These are phyloP conservation scores for Noccaea bulbosa DNA, from an alignment of 345 rosid species.

Conservation along the genomic window DNA sequence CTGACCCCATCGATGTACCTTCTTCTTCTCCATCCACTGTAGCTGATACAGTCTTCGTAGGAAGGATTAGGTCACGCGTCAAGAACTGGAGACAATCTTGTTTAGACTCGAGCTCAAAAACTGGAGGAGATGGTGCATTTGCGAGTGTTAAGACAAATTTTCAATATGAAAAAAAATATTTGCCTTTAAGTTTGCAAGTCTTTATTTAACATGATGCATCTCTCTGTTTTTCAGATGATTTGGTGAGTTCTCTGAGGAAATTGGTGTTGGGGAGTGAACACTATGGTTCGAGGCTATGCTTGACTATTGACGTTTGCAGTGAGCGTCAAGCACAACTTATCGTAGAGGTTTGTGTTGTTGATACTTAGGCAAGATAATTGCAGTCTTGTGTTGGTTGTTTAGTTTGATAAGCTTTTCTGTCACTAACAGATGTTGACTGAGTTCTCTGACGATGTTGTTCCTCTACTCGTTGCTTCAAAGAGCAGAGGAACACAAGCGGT, in stretches of 20 bases:
- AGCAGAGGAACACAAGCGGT: slow-evolving; percentile 70
- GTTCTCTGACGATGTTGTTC: slow-evolving; percentile 66
- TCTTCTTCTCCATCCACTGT: slow-evolving; percentile 55
- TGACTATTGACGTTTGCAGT: slow-evolving; percentile 81
- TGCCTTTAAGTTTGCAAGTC: background rate
- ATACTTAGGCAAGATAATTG: background rate
- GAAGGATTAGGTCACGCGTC: slow-evolving; percentile 69
- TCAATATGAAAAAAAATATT: background rate
- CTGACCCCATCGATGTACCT: slow-evolving; percentile 42
- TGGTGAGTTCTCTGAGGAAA: slow-evolving; percentile 64
- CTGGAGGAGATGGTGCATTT: slow-evolving; percentile 58
- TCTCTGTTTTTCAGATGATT: slow-evolving; percentile 49
- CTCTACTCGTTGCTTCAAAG: slow-evolving; percentile 70
- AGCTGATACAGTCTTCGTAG: slow-evolving; percentile 74
- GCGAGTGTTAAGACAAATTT: slow-evolving; percentile 37
- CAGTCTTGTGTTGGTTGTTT: background rate
- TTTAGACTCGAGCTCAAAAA: slow-evolving; percentile 41
- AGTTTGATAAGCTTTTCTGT: slow-evolving; percentile 15
- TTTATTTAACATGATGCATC: slow-evolving; percentile 8
- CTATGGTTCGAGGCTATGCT: slow-evolving; percentile 71
- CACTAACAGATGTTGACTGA: slow-evolving; percentile 63
- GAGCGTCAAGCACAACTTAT: slow-evolving; percentile 81
- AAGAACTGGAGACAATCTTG: slow-evolving; percentile 70
- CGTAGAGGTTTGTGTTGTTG: slow-evolving; percentile 55
- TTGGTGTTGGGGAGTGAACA: slow-evolving; percentile 60